Conservation (phyloP, 2,329 filamentous ascomycete species). For the Xylariaceae sp. region DNA sequence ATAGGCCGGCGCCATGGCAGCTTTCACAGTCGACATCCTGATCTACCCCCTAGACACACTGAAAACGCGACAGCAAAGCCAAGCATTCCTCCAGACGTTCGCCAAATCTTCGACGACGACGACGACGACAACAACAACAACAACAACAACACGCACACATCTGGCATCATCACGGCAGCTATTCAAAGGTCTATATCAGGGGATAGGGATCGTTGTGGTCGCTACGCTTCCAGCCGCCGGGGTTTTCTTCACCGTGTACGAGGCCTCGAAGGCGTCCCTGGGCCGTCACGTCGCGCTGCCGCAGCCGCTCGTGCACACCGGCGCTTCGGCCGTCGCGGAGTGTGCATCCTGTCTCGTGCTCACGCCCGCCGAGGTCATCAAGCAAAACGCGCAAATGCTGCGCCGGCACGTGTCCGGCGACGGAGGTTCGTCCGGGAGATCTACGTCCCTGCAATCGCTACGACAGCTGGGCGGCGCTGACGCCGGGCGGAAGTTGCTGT, state of each 20-base stretch:
- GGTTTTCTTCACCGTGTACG: constrained; percentile 86
- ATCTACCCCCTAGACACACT: constrained; percentile 86
- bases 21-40: constrained; percentile 77
- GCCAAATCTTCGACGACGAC: constrained; percentile 48
- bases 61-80: constrained; percentile 79
- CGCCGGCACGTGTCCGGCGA: constrained; percentile 22
- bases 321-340: constrained; percentile 71
- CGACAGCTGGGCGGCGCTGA: constrained; percentile 48
- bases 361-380: constrained; percentile 83
- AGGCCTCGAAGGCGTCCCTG: constrained; percentile 64
- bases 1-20: constrained; percentile 77
- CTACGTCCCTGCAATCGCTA: constrained; percentile 46
- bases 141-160: constrained; percentile 23
- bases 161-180: constrained; percentile 43
- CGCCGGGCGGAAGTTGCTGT: constrained; percentile 53
- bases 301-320: constrained; percentile 63
- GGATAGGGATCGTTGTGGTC: constrained; percentile 76
- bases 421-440: constrained; percentile 19
- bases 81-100: constrained; percentile 65
- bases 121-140: constrained; percentile 30
- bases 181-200: constrained; percentile 77
- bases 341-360: constrained; percentile 80
- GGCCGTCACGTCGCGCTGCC: constrained; percentile 49
- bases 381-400: constrained; percentile 90
- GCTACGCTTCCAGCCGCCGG: constrained; percentile 80